These are phyloP conservation scores for Gloeopeniophorella convolvens DNA, from an alignment of 768 basidiomycete species.

Conservation along the genomic window DNA sequence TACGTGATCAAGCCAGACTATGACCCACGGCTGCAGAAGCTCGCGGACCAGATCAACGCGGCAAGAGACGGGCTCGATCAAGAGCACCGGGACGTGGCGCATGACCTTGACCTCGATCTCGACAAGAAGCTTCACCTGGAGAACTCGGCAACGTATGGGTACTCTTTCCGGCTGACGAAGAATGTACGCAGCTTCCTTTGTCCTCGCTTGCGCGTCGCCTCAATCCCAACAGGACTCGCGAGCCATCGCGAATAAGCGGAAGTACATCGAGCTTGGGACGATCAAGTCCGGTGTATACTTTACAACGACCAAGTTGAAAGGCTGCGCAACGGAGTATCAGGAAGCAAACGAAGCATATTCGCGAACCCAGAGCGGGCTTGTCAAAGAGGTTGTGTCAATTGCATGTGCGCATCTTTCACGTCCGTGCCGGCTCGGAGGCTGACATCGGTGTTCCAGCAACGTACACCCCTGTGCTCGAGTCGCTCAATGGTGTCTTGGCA, in stretches of 20 bases:
- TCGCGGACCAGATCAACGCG: constrained; percentile 61
- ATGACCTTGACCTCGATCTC: constrained; percentile 71
- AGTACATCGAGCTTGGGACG: constrained; percentile 79
- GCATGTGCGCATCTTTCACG: constrained; percentile 49
- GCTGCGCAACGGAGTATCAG: constrained; percentile 62
- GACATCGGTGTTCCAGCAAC: constrained; percentile 51
- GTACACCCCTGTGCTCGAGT: constrained; percentile 84
- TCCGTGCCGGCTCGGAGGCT: background rate
- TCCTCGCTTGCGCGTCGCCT: background rate
- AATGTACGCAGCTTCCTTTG: constrained; percentile 45
- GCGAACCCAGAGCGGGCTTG: constrained; percentile 70
- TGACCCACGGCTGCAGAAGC: constrained; percentile 62
- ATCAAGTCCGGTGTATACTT: constrained; percentile 87
- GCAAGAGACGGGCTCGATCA: constrained; percentile 75
- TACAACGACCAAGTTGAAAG: constrained; percentile 69
- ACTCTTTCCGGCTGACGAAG: constrained; percentile 90
- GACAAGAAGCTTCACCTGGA: constrained; percentile 97
- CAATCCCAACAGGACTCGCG: constrained; percentile 63
- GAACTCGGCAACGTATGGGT: constrained; percentile 82
- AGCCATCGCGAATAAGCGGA: constrained; percentile 50
- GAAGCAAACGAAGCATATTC: constrained; percentile 65
- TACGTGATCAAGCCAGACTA: constrained; percentile 92
- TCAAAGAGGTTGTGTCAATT: constrained; percentile 89
- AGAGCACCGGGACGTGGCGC: constrained; percentile 66
- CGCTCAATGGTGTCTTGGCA: constrained; percentile 75